Conservation (phyloP, 2,329 filamentous ascomycete species). For the Pseudocercospora fijiensis region DNA sequence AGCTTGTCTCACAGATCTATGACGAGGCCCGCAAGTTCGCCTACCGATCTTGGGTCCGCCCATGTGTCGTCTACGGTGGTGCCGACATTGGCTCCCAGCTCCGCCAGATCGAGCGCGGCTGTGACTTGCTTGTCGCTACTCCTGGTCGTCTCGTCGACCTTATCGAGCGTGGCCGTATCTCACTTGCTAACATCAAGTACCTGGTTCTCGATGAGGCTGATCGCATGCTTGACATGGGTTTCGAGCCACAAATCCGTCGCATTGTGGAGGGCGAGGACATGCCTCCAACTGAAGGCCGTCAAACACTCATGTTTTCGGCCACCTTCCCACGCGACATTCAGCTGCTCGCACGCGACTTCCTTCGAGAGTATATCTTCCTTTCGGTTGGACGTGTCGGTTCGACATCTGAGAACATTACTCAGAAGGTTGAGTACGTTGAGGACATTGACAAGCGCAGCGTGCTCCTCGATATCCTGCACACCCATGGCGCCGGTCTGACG, state of each 20-base stretch:
- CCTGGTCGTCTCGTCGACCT: constrained; percentile 96
- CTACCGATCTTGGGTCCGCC: constrained; percentile 97
- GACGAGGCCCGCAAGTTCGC: constrained; percentile 97
- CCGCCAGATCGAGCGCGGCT: constrained; percentile 95
- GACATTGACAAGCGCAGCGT: constrained; percentile 97
- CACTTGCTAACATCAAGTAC: constrained; percentile 98
- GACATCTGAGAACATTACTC: constrained; percentile 99
- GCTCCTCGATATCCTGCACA: constrained; percentile 94
- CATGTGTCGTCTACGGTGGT: constrained; percentile 98
- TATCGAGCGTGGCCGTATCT: constrained; percentile 97
- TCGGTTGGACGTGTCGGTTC: constrained; percentile 98
- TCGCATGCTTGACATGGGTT: constrained; percentile 99
- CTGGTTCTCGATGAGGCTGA: constrained; percentile 98
- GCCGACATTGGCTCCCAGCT: constrained; percentile 98
- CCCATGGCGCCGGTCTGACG: constrained; percentile 82
- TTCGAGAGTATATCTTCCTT: constrained; percentile 99
- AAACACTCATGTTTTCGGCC: constrained; percentile 99
- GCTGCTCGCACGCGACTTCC: constrained; percentile 96
- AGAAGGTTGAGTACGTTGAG: constrained; percentile 97
- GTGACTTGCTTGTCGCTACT: constrained; percentile 94
- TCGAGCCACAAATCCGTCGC: constrained; percentile 98
- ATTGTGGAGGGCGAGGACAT: constrained; percentile 99
- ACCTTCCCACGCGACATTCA: constrained; percentile 99
- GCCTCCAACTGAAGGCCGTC: constrained; percentile 77
- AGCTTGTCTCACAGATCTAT: constrained; percentile 97